Conservation (phyloP, 2,329 filamentous ascomycete genomes). For the Neocucurbitaria cava region DNA sequence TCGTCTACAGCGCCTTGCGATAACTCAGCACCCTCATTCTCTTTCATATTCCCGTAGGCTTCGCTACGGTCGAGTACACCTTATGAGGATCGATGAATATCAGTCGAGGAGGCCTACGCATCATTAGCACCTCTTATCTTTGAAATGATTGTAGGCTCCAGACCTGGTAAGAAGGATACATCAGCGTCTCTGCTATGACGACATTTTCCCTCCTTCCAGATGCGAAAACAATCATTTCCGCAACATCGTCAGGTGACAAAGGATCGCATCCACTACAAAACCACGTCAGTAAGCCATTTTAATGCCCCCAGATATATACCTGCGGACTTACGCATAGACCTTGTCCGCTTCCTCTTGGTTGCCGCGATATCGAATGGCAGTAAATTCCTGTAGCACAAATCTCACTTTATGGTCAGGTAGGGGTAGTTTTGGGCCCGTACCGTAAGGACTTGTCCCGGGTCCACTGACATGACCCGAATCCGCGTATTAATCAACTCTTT, state of each 20-base stretch:
- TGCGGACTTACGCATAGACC: conserved; percentile 69
- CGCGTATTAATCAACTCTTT: conserved; percentile 80
- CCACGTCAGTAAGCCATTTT: conserved; percentile 6
- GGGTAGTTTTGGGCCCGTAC: no score
- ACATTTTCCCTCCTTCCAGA: conserved; percentile 84
- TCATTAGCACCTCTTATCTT: not conserved
- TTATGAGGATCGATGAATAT: not conserved
- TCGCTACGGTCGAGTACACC: not conserved
- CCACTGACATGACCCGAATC: conserved; percentile 83
- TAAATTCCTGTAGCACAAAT: conserved; percentile 67
- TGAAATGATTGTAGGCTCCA: not conserved
- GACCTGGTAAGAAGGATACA: conserved; percentile 90
- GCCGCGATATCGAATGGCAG: conserved; percentile 80
- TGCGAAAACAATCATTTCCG: conserved; percentile 85
- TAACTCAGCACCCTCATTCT: no score
- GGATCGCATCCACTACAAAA: conserved; percentile 67
- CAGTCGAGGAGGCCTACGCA: not conserved
- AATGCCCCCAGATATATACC: not conserved
- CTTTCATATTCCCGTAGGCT: no score
- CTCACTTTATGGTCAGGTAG: not conserved
- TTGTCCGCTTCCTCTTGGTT: conserved; percentile 86
- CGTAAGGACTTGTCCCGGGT: conserved; percentile 90
- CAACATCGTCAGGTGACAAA: conserved; percentile 84
- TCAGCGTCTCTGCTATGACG: conserved; percentile 80
- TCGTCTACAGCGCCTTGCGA: no score